phyloP scores from a whole-genome alignment of 331 rosid genomes.

The Quercus tomentella region DNA sequence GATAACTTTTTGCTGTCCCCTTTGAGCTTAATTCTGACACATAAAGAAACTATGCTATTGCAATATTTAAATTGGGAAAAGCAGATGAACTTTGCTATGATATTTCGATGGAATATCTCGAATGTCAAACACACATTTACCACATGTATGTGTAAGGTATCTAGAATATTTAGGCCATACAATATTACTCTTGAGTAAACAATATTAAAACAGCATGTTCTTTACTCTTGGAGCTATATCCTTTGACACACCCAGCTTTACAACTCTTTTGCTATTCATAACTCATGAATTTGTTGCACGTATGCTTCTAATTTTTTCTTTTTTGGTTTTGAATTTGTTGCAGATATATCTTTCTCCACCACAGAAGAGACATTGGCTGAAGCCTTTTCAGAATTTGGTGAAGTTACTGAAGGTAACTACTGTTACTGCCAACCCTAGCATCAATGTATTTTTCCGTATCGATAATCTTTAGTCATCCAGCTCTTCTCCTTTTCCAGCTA shows the following conservation, averaged over 20 bases:
- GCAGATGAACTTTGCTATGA: neutral
- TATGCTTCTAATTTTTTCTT: neutral
- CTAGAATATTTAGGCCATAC: neutral
- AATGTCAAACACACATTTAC: neutral
- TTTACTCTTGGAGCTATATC: neutral
- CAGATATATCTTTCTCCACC: slow-evolving; percentile 27
- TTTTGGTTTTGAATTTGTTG: neutral
- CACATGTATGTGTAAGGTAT: neutral
- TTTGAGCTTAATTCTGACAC: neutral
- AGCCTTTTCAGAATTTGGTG: slow-evolving; percentile 25
- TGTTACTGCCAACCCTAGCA: neutral
- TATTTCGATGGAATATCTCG: neutral
- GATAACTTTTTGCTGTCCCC: neutral
- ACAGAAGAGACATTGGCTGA: slow-evolving; percentile 17
- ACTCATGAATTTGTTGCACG: neutral
- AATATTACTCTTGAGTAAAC: neutral
- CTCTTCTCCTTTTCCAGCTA: slow-evolving; percentile 11
- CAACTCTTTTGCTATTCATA: neutral
- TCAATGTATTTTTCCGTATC: neutral
- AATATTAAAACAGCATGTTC: neutral
- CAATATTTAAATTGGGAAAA: neutral
- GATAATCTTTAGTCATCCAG: neutral
- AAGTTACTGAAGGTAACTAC: slow-evolving; percentile 18
- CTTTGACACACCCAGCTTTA: neutral
- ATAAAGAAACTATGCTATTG: neutral